phyloP scores from a whole-genome alignment of 345 rosid species.

The Citrus mangshanensis region DNA sequence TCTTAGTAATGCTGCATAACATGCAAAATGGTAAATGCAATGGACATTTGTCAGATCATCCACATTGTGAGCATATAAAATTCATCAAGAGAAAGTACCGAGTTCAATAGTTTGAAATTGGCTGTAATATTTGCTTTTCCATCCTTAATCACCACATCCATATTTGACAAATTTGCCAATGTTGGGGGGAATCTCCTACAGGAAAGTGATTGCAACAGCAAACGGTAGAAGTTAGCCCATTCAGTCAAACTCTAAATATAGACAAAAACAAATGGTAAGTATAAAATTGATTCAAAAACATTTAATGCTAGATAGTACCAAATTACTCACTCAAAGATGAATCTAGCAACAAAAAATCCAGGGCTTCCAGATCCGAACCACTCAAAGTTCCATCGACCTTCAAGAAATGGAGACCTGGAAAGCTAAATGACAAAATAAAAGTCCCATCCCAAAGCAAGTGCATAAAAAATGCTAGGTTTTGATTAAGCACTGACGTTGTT shows the following conservation, averaged over 20 bases:
- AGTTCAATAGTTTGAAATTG: conserved; percentile 58
- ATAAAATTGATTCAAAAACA: neutral
- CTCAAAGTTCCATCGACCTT: conserved; percentile 91
- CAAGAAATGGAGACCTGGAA: conserved; percentile 88
- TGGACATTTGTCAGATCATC: neutral
- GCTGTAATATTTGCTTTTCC: conserved; percentile 59
- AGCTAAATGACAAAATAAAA: conserved; percentile 52
- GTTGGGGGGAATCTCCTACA: conserved; percentile 80
- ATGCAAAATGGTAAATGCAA: neutral
- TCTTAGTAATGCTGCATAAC: neutral
- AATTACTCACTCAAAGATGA: conserved; percentile 63
- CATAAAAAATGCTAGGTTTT: conserved; percentile 1
- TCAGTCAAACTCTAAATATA: neutral
- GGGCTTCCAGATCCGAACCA: conserved; percentile 91
- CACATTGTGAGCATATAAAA: neutral
- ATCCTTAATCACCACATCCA: conserved; percentile 72
- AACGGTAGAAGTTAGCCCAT: neutral
- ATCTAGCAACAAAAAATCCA: conserved; percentile 63
- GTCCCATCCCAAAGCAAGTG: conserved; percentile 2
- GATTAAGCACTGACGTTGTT: conserved; percentile 66
- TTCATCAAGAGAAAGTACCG: conserved; percentile 37
- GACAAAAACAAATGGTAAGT: neutral
- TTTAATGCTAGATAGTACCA: neutral
- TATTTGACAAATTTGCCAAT: conserved; percentile 61
- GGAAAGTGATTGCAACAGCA: conserved; percentile 16